phyloP scores from a whole-genome alignment of 352 stramenopile genomes.

The Pythium phragmitis region DNA sequence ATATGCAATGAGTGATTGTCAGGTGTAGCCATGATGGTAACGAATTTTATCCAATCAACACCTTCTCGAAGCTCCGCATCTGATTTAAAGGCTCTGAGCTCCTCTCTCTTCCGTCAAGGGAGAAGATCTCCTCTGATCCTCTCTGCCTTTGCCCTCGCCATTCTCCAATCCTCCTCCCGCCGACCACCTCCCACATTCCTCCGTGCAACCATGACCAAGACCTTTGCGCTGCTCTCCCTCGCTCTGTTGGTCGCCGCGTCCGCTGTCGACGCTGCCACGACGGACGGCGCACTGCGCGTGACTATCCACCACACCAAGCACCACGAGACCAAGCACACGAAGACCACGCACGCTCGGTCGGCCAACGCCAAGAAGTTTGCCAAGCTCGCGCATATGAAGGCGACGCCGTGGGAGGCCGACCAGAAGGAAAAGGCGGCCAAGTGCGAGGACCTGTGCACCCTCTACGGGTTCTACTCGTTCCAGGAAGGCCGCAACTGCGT shows the following conservation, averaged over 20 bases:
- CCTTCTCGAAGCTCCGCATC: too few species aligned
- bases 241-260: background rate
- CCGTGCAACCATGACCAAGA: slow-evolving; percentile 2
- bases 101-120: too few species aligned
- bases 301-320: slow-evolving; percentile 12
- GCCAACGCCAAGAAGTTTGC: slow-evolving; percentile 26
- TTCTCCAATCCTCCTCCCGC: background rate
- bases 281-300: slow-evolving; percentile 10
- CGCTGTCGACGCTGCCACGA: background rate
- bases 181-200: too few species aligned
- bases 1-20: background rate
- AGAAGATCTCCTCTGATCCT: too few species aligned
- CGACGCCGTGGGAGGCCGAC: slow-evolving; percentile 66
- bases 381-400: slow-evolving; percentile 44
- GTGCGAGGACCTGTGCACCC: slow-evolving; percentile 59
- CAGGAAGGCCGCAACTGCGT: slow-evolving; percentile 63
- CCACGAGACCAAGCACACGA: background rate
- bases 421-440: slow-evolving; percentile 42
- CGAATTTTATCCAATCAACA: too few species aligned
- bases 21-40: background rate
- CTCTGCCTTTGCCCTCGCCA: too few species aligned
- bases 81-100: too few species aligned
- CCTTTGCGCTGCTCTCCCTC: slow-evolving; percentile 11
- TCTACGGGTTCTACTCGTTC: slow-evolving; percentile 58
- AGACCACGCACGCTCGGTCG: background rate